Base-by-base conservation (phyloP, 78 protist species). In the Cyanophora paradoxa region DNA sequence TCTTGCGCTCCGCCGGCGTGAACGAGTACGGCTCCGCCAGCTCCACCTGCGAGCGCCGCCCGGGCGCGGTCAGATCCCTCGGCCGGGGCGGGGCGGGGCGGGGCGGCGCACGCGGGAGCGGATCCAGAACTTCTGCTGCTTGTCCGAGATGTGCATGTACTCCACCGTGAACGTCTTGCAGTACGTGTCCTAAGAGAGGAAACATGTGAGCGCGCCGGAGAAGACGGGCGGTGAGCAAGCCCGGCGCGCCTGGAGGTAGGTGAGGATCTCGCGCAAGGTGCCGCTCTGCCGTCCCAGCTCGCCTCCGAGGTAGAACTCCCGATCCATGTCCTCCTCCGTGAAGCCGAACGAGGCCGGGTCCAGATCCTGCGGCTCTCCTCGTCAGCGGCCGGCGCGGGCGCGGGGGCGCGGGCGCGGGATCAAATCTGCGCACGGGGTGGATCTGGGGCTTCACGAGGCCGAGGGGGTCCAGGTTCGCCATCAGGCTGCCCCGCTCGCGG, bases 121-220 rank as follows among this genome's bases (percentile, higher is more conserved):
- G 42, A 86, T 46, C 85, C 85, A 86, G 77, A 83, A 81, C 63
- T 57, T 69, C 33, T 57, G 66, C 46, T 79, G 77, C 20, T 19
- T 19, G 72, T 78, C 72, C 22, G 57, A 26, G 42, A 81, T 57
- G 65, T 79, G 84, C 72, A 63, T 58, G 68, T 37, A 86, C 74
- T 86, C 90, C 52, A 52, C 65, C 33, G 87, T 87, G n/a, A 86
- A 30, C 33, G 39, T 19, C 8, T 46, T 40, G 52, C 81, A 57
- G 80, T 83, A 83, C 48, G 56, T 24, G 24, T 24, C 11, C 64
- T 50, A 19, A 8, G 13, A 13, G n/a, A 44, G 50, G n/a, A 44
- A n/a, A n/a, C n/a, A n/a, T n/a, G n/a, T n/a, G n/a, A n/a, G n/a
- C n/a, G n/a, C n/a, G n/a, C n/a, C n/a, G n/a, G n/a, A n/a, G n/a